A percentile compares a stretch with the other conserved stretches of the same genome.
These are phyloP conservation scores for Phytophthora chlamydospora DNA, from an alignment of 352 stramenopile genomes.

Conservation along the genomic window DNA sequence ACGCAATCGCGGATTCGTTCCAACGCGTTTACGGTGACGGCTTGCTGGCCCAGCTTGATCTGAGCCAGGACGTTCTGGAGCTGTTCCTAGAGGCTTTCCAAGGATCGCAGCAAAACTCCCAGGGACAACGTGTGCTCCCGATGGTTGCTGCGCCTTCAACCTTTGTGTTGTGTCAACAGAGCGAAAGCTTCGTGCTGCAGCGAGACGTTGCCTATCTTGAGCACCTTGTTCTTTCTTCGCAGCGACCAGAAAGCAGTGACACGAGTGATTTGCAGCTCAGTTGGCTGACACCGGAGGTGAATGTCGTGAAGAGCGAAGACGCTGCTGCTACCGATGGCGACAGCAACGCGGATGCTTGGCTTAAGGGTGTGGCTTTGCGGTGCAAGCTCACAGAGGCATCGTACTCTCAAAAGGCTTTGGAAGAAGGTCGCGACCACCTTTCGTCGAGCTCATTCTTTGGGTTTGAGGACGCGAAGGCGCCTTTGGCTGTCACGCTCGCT, in stretches of 20 bases:
- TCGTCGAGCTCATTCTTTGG: slow-evolving; percentile 61
- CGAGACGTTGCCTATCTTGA: slow-evolving; percentile 71
- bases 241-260: slow-evolving; percentile 12
- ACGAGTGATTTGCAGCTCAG: slow-evolving; percentile 38
- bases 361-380: slow-evolving; percentile 41
- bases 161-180: slow-evolving; percentile 63
- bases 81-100: slow-evolving; percentile 48
- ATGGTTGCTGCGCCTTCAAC: slow-evolving; percentile 44
- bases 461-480: slow-evolving; percentile 12
- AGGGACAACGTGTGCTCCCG: slow-evolving; percentile 47
- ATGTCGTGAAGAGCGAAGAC: slow-evolving; percentile 2
- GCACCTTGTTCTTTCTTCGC: slow-evolving; percentile 50
- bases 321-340: neutral
- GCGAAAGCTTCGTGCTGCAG: slow-evolving; percentile 56
- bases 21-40: slow-evolving; percentile 68
- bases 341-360: slow-evolving; percentile 29
- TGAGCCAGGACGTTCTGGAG: slow-evolving; percentile 44
- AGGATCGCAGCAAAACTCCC: slow-evolving; percentile 19
- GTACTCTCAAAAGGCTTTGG: slow-evolving; percentile 44
- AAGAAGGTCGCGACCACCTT: slow-evolving; percentile 52
- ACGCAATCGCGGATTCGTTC: slow-evolving; percentile 63
- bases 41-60: slow-evolving; percentile 45
- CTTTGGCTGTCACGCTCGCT: slow-evolving; percentile 43
- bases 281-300: slow-evolving; percentile 31
- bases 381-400: slow-evolving; percentile 14